Conservation (phyloP, 495 filamentous ascomycete genomes). For the Daldinia grandis region DNA sequence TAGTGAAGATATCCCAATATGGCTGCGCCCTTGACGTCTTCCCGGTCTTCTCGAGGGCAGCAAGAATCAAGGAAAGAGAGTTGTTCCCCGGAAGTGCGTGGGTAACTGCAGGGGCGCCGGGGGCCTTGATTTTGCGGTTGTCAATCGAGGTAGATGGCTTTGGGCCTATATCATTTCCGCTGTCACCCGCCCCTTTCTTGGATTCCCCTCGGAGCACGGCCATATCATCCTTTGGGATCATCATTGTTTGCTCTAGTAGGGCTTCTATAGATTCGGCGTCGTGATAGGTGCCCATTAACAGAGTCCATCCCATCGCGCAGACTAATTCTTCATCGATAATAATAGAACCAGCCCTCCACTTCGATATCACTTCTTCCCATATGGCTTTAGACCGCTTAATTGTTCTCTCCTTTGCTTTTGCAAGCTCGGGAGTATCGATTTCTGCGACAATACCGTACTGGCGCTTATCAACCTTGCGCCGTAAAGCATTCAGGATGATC, state of each 20-base stretch:
- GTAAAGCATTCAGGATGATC: conserved; percentile 78
- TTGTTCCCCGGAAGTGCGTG: conserved; percentile 68
- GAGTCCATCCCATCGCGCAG: conserved; percentile 75
- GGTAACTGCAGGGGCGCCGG: conserved; percentile 18
- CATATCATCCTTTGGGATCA: conserved; percentile 62
- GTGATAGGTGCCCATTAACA: conserved; percentile 66
- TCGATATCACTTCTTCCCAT: conserved; percentile 79
- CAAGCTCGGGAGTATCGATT: conserved; percentile 43
- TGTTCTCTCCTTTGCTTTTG: conserved; percentile 49
- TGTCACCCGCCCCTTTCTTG: background rate
- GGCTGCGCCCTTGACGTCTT: conserved; percentile 58
- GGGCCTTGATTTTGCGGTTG: background rate
- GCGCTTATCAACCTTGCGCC: conserved; percentile 35
- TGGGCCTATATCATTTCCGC: background rate
- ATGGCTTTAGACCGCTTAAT: conserved; percentile 68
- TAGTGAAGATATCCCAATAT: conserved; percentile 81
- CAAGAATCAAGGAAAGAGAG: conserved; percentile 73
- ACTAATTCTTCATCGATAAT: conserved; percentile 77
- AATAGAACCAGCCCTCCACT: conserved; percentile 75
- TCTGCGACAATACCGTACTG: conserved; percentile 16
- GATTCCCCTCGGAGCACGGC: conserved; percentile 3
- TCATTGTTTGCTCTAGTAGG: conserved; percentile 80
- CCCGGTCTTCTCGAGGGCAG: conserved; percentile 64
- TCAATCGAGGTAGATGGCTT: background rate
- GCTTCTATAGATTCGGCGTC: conserved; percentile 72